phyloP scores from a whole-genome alignment of 129 eudicot genomes.

The Smallanthus sonchifolius region DNA sequence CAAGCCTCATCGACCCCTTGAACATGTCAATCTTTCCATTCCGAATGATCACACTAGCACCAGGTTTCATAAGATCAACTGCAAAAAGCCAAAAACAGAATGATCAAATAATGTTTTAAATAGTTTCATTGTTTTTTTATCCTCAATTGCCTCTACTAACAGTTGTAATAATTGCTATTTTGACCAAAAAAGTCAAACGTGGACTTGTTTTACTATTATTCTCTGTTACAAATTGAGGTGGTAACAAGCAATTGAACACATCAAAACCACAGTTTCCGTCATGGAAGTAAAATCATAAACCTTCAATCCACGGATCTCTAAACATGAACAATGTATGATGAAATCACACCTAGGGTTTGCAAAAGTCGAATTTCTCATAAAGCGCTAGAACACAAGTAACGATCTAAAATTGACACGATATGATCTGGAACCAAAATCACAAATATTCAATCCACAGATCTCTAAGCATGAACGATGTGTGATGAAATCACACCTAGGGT shows the following conservation, averaged over 20 bases:
- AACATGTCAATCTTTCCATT: slow-evolving; percentile 38
- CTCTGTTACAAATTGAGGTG: not conserved
- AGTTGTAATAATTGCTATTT: not conserved
- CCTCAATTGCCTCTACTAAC: not conserved
- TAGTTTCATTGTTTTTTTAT: not conserved
- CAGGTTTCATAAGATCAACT: slow-evolving; percentile 45
- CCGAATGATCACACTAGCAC: slow-evolving; percentile 30
- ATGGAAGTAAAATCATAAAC: not conserved
- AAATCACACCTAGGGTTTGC: slow-evolving; percentile 19
- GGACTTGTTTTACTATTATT: not conserved
- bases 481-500: slow-evolving; percentile 10
- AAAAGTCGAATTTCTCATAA: not conserved
- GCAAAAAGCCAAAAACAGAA: not conserved
- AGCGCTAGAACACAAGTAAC: not conserved
- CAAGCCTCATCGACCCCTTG: slow-evolving; percentile 44
- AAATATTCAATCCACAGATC: too few relatives aligned
- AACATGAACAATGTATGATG: not conserved
- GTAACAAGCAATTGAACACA: not conserved
- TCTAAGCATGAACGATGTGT: not conserved
- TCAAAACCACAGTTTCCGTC: not conserved
- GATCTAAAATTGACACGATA: not conserved
- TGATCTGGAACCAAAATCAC: not conserved
- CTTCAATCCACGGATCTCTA: not conserved
- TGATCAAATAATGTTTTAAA: not conserved
- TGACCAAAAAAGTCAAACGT: slow-evolving; percentile 11